Evolutionary conservation across 345 rosid species (phyloP), one percentile per base, ranked within the genome.

Genomic region (Clausena lansium): DNA sequence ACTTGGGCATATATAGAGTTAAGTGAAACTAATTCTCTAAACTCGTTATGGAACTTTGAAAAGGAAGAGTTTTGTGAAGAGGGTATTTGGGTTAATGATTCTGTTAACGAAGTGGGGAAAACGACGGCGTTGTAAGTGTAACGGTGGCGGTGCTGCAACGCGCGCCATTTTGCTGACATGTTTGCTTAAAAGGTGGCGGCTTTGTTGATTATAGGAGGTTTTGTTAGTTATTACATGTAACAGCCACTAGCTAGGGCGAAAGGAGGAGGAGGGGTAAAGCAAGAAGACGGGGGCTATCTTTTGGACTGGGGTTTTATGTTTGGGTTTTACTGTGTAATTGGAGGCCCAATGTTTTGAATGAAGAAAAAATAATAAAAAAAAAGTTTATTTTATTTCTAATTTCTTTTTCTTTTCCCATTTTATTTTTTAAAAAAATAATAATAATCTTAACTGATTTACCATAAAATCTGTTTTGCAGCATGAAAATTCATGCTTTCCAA

Each of bases 161-260:
- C 98, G 72, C 99, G 91, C 98, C 99, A 93, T 81, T 95, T 95
- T 14, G 98, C 94, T 4, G 99, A 95, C 99, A 95, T 95, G 47
- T 36, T 83, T 39, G 24, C 20, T 57, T 61, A 24, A 15, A 22
- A 58, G 25, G 64, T 35, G 41, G 71, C 70, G 69, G 41, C 70
- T 64, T 65, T 33, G 33, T 10, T 57, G 61, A 58, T n/a, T 9
- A n/a, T 58, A 2, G 10, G 27, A 1, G 28, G 28, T 58, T 65
- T 65, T 19, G 61, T 17, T 50, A 30, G 74, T 70, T 52, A 45
- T 70, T 70, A 50, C 74, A 52, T 59, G 74, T 2, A 52, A 50
- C 50, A 8, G 8, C 4, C 55, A 41, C 32, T 1, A n/a, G 9
- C 9, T 52, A 30, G 74, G 74, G 61, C 74, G 19, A 7, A 5